Evolutionary conservation across 441 rosid species (phyloP).

Genomic region (Dalechampia spathulata): DNA sequence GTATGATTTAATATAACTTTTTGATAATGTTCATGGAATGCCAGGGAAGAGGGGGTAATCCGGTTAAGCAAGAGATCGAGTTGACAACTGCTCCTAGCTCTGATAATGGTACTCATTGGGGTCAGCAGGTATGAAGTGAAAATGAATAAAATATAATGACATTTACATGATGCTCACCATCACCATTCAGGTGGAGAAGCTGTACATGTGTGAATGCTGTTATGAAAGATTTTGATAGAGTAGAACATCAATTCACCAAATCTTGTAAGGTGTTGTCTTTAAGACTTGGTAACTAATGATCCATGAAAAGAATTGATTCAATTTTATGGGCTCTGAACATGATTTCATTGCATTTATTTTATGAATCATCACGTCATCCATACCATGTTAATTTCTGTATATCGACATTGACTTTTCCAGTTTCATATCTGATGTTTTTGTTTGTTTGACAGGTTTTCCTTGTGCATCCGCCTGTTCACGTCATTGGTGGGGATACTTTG

Average conservation of each 20-base stretch:
- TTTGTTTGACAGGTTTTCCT: conserved; percentile 62
- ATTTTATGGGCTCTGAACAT: too few relatives aligned
- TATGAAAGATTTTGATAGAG: too few relatives aligned
- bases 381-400: background rate
- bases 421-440: background rate
- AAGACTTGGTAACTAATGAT: too few relatives aligned
- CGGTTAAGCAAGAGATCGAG: conserved; percentile 66
- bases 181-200: background rate
- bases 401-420: background rate
- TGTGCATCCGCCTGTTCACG: conserved; percentile 42
- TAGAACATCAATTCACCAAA: background rate
- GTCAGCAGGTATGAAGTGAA: conserved; percentile 68
- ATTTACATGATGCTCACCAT: too few relatives aligned
- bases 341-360: background rate
- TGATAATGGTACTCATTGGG: conserved; percentile 88
- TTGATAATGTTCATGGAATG: conserved; percentile 13
- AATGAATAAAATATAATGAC: background rate
- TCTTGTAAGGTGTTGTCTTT: too few relatives aligned
- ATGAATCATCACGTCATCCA: background rate
- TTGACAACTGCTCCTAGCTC: conserved; percentile 86
- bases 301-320: too few relatives aligned
- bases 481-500: conserved; percentile 53
- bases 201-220: background rate
- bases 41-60: conserved; percentile 79
- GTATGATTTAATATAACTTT: background rate